Conservation (phyloP, 169 alveolate species). For the Cryptosporidium andersoni region DNA sequence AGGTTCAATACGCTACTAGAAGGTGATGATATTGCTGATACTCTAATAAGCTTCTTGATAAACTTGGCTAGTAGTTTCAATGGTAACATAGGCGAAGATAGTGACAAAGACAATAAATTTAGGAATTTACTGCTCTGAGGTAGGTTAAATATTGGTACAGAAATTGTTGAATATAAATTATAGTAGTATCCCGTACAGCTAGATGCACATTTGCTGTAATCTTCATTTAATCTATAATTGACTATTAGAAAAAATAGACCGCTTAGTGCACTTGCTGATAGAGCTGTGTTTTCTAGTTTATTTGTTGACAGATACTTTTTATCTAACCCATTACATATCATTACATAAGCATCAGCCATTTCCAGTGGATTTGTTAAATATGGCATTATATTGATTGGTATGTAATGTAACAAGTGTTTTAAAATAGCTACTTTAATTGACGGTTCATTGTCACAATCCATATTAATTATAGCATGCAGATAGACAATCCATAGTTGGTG, state of each 20-base stretch:
- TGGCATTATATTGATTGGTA: slow-evolving; percentile 36
- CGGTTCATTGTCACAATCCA: background rate
- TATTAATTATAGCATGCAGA: background rate
- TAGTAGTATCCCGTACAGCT: slow-evolving; percentile 58
- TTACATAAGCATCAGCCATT: slow-evolving; percentile 38
- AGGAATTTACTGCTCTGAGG: slow-evolving; percentile 16
- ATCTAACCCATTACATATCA: slow-evolving; percentile 19
- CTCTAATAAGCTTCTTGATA: slow-evolving; percentile 46
- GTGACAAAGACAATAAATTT: slow-evolving; percentile 27
- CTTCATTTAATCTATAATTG: slow-evolving; percentile 37
- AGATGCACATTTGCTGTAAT: too few species aligned
- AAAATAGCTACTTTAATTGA: slow-evolving; percentile 15
- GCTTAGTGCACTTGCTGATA: slow-evolving; percentile 29
- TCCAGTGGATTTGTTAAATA: slow-evolving; percentile 53
- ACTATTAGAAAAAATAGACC: slow-evolving; percentile 49
- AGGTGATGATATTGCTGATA: slow-evolving; percentile 33
- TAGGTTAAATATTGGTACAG: slow-evolving; percentile 35
- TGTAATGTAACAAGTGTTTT: slow-evolving; percentile 20
- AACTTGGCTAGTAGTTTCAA: slow-evolving; percentile 33
- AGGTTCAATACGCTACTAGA: slow-evolving; percentile 30
- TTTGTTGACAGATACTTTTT: background rate
- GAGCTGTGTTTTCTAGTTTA: slow-evolving; percentile 22
- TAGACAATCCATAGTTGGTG: slow-evolving; percentile 42
- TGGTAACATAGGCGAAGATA: slow-evolving; percentile 55
- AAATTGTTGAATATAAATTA: slow-evolving; percentile 31